A percentile compares a stretch with the other conserved stretches of the same genome.
Evolutionary conservation across 2,329 filamentous ascomycete species (phyloP).

Genomic region (Arthrobotrys conoides): DNA sequence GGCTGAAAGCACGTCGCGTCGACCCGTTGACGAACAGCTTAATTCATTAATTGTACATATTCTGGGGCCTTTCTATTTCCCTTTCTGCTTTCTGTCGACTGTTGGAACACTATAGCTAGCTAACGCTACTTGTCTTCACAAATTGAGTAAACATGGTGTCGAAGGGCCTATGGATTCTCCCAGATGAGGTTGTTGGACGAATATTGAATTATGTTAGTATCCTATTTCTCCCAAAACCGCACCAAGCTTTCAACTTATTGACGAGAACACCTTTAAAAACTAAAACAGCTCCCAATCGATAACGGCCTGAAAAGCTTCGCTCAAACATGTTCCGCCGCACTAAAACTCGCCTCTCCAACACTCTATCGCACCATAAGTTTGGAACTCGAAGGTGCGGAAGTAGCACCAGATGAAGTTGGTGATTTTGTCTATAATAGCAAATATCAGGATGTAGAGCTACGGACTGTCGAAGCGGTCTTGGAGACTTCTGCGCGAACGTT

Average conservation of each 20-base stretch:
- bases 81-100: not conserved
- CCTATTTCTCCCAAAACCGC: not conserved
- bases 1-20: conserved; percentile 29
- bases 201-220: not conserved
- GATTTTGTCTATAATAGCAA: conserved; percentile 9
- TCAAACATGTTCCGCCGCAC: conserved; percentile 13
- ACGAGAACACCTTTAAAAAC: not conserved
- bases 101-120: not conserved
- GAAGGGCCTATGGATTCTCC: conserved; percentile 3
- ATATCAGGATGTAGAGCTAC: conserved; percentile 1
- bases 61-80: not conserved
- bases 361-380: conserved; percentile 36
- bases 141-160: not conserved
- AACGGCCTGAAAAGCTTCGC: conserved; percentile 45
- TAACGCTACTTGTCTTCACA: not conserved
- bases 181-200: conserved; percentile 6
- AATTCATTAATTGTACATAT: not conserved
- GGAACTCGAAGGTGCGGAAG: not conserved
- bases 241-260: not conserved
- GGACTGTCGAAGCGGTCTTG: conserved; percentile 4
- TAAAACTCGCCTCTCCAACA: conserved; percentile 38
- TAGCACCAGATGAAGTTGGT: conserved; percentile 12
- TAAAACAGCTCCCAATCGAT: conserved; percentile 20
- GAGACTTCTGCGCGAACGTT: conserved; percentile 22
- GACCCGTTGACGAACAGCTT: not conserved